Conservation (phyloP, 768 basidiomycete genomes). For the Macrocybe gigantea region DNA sequence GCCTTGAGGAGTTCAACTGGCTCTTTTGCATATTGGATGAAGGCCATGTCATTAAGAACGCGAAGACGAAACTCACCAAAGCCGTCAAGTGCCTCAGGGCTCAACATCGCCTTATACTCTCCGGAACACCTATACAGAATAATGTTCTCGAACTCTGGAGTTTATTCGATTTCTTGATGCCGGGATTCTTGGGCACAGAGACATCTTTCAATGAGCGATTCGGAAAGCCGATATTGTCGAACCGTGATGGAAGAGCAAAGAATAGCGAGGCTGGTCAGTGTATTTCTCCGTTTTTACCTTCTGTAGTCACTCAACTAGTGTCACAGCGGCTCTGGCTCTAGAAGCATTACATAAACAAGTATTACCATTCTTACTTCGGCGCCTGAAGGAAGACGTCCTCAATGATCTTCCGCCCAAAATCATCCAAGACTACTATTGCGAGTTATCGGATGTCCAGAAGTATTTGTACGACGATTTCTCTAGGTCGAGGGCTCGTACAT, state of each 20-base stretch:
- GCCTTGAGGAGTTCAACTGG: conserved; percentile 73
- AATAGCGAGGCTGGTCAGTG: conserved; percentile 87
- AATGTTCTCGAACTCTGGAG: conserved; percentile 99
- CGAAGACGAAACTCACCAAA: conserved; percentile 95
- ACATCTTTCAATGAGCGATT: conserved; percentile 92
- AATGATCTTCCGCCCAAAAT: conserved; percentile 97
- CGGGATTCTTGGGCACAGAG: conserved; percentile 97
- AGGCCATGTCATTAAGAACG: conserved; percentile 98
- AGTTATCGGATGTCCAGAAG: conserved; percentile 92
- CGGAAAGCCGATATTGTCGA: conserved; percentile 91
- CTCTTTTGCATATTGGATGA: conserved; percentile 97
- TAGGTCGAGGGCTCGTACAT: conserved; percentile 61
- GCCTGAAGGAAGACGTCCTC: conserved; percentile 95
- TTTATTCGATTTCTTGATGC: conserved; percentile 99
- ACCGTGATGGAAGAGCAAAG: conserved; percentile 92
- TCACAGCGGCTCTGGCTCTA: conserved; percentile 81
- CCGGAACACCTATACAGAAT: conserved; percentile 98
- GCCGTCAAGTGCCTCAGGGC: conserved; percentile 89
- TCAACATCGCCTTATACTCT: conserved; percentile 90
- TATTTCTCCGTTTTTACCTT: not conserved
- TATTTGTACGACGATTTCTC: conserved; percentile 92
- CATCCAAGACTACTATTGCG: conserved; percentile 99
- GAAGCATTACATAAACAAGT: conserved; percentile 99
- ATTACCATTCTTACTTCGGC: conserved; percentile 92
- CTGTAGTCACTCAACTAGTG: not conserved